Evolutionary conservation across 352 stramenopile species (phyloP).

Genomic region (Phytopythium cucurbitacearum): DNA sequence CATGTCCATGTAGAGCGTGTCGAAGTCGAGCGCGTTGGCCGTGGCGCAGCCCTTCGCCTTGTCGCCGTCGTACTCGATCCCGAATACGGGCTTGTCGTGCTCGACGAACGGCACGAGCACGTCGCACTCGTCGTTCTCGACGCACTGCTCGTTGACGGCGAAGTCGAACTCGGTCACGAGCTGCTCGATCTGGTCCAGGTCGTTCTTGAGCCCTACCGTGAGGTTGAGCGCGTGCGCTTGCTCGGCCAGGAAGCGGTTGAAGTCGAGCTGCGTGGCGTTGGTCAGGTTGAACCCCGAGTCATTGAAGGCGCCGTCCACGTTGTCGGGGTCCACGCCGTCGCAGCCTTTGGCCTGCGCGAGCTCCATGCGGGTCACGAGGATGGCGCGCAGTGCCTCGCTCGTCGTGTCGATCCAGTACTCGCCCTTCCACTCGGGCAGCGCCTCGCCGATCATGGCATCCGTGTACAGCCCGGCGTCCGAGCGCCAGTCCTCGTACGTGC

Average conservation of each 20-base stretch:
- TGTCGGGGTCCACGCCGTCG: slow-evolving; percentile 52
- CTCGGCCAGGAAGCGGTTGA: slow-evolving; percentile 36
- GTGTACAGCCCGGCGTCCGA: slow-evolving; percentile 34
- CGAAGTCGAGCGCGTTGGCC: slow-evolving; percentile 28
- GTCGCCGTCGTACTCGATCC: slow-evolving; percentile 47
- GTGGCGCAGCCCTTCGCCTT: slow-evolving; percentile 17
- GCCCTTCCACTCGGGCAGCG: slow-evolving; percentile 25
- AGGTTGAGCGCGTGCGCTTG: slow-evolving; percentile 37
- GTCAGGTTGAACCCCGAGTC: slow-evolving; percentile 30
- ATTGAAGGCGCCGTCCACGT: slow-evolving; percentile 43
- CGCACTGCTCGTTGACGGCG: slow-evolving; percentile 55
- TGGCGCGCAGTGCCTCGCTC: slow-evolving; percentile 21
- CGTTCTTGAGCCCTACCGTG: slow-evolving; percentile 54
- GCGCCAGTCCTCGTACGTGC: slow-evolving; percentile 48
- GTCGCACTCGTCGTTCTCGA: slow-evolving; percentile 44
- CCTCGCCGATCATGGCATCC: slow-evolving; percentile 24
- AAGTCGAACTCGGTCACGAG: slow-evolving; percentile 49
- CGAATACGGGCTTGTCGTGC: slow-evolving; percentile 50
- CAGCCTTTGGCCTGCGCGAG: slow-evolving; percentile 42
- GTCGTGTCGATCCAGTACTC: slow-evolving; percentile 39
- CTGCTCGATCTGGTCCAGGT: slow-evolving; percentile 29
- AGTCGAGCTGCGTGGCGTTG: slow-evolving; percentile 35
- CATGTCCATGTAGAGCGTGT: slow-evolving; percentile 35
- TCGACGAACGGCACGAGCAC: slow-evolving; percentile 33
- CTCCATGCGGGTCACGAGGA: slow-evolving; percentile 40